Percentiles rank a stretch among this genome's conserved stretches.
Conservation (phyloP, 2,329 filamentous ascomycete genomes). For the Myotisia sp. region DNA sequence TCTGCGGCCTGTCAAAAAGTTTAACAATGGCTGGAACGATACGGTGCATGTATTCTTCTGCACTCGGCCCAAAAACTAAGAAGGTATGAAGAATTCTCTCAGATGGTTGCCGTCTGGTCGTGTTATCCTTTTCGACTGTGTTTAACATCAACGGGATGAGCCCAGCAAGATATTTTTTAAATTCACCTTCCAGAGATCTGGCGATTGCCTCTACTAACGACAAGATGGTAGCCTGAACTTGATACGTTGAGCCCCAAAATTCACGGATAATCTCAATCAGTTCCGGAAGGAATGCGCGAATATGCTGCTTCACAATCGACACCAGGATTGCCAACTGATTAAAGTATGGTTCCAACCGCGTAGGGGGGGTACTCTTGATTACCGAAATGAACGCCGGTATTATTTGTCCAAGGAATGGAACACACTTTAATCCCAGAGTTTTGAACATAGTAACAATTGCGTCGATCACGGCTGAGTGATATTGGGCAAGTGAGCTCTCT, state of each 20-base stretch:
- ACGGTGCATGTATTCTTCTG: conserved; percentile 97
- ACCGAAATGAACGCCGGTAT: conserved; percentile 87
- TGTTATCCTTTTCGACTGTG: conserved; percentile 73
- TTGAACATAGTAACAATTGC: conserved; percentile 99
- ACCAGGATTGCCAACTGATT: conserved; percentile 90
- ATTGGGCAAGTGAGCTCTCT: conserved; percentile 74
- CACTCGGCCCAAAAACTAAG: conserved; percentile 85
- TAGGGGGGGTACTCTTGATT: conserved; percentile 64
- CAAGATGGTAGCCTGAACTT: conserved; percentile 80
- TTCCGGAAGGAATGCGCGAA: conserved; percentile 72
- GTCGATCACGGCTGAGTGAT: conserved; percentile 88
- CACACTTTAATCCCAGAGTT: conserved; percentile 87
- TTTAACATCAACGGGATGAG: conserved; percentile 88
- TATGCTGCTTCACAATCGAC: conserved; percentile 90
- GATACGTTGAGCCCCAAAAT: conserved; percentile 70
- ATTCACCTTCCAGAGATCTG: conserved; percentile 86
- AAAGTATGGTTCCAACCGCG: conserved; percentile 85
- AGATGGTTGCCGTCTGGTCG: conserved; percentile 61
- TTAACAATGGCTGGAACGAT: conserved; percentile 92
- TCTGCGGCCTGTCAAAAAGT: conserved; percentile 78
- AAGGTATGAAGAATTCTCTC: conserved; percentile 91
- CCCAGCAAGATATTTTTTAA: conserved; percentile 86
- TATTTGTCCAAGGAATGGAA: conserved; percentile 84
- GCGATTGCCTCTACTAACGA: conserved; percentile 88
- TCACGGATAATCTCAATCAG: conserved; percentile 79